These are phyloP conservation scores for Scutellaria galericulata DNA, from an alignment of 257 asterid genomes.

Conservation along the genomic window DNA sequence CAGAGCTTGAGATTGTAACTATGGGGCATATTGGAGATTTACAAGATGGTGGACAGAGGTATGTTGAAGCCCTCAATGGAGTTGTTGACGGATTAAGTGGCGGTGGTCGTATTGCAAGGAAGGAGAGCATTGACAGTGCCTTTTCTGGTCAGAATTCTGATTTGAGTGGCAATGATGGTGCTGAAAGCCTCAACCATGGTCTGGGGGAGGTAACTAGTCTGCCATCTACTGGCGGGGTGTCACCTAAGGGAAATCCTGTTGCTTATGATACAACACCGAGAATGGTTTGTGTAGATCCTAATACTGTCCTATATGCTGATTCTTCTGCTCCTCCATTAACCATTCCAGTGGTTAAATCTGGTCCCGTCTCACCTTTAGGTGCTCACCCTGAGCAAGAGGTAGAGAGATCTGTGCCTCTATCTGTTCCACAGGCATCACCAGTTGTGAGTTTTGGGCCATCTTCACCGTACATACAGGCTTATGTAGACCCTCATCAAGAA, in stretches of 20 bases:
- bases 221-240: conserved; percentile 52
- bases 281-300: conserved; percentile 49
- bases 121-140: conserved; percentile 75
- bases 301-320: conserved; percentile 41
- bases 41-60: conserved; percentile 78
- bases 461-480: conserved; percentile 62
- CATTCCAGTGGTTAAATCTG: conserved; percentile 51
- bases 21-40: conserved; percentile 56
- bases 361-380: conserved; percentile 42
- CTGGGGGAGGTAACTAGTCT: conserved; percentile 56
- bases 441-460: conserved; percentile 52
- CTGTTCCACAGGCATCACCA: conserved; percentile 51
- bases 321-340: conserved; percentile 49
- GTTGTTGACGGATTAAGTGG: conserved; percentile 49
- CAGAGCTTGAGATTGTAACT: conserved; percentile 54
- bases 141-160: conserved; percentile 74
- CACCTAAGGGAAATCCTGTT: conserved; percentile 51
- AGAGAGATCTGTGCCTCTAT: conserved; percentile 54
- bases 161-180: conserved; percentile 62
- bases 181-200: conserved; percentile 52
- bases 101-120: conserved; percentile 58
- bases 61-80: conserved; percentile 95
- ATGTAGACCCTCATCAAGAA: conserved; percentile 67
- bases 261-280: conserved; percentile 50
- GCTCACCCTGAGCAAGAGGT: conserved; percentile 52